phyloP scores from a whole-genome alignment of 805 yeast species.

The Spathaspora sp. region DNA sequence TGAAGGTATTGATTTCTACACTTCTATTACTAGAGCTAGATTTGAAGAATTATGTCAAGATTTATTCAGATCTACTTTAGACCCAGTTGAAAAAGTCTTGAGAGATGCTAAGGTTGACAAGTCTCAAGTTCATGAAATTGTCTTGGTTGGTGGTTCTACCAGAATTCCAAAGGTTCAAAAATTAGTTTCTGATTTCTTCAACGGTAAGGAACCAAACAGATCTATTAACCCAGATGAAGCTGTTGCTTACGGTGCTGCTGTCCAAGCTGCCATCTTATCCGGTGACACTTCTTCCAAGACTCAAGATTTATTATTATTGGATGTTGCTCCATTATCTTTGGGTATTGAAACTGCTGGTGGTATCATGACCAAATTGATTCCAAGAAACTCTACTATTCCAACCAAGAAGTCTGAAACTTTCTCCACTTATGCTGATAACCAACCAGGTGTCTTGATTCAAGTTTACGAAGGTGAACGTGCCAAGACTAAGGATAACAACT shows the following conservation, averaged over 20 bases:
- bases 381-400: conserved; percentile 97
- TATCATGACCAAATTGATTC: conserved; percentile 96
- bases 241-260: conserved; percentile 99
- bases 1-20: conserved; percentile 96
- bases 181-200: conserved; percentile 92
- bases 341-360: conserved; percentile 99
- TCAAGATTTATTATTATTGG: conserved; percentile 89
- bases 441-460: conserved; percentile 97
- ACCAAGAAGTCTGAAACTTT: conserved; percentile 95
- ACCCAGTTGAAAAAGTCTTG: conserved; percentile 93
- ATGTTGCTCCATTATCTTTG: conserved; percentile 94
- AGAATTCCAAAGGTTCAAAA: conserved; percentile 97
- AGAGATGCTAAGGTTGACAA: conserved; percentile 88
- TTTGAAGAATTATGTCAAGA: conserved; percentile 95
- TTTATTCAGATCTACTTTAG: conserved; percentile 88
- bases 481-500: conserved; percentile 91
- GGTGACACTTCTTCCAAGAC: conserved; percentile 97
- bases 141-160: conserved; percentile 96
- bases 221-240: conserved; percentile 98
- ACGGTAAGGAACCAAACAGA: conserved; percentile 95
- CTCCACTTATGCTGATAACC: conserved; percentile 97
- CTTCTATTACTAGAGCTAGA: conserved; percentile 95
- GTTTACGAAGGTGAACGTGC: conserved; percentile 99
- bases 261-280: conserved; percentile 93
- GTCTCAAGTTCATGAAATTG: conserved; percentile 87